Evolutionary conservation across 768 basidiomycete genomes (phyloP).

Genomic region (Pisolithus orientalis): DNA sequence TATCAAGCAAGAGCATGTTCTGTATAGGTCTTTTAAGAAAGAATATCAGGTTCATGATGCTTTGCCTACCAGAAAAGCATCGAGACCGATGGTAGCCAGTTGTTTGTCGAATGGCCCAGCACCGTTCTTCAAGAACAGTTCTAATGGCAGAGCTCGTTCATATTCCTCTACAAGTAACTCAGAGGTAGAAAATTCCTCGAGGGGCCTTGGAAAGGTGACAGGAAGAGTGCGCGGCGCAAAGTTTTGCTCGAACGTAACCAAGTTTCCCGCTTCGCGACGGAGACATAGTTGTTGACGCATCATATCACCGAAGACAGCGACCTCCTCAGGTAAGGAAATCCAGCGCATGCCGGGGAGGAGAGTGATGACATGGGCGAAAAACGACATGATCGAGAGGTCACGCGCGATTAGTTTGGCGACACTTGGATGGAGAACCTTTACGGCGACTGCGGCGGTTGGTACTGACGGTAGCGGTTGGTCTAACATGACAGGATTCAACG

Average conservation of each 20-base stretch:
- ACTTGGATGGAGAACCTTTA: constrained; percentile 91
- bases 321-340: constrained; percentile 94
- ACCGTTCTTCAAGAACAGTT: constrained; percentile 80
- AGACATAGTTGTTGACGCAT: constrained; percentile 95
- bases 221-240: constrained; percentile 75
- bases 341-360: constrained; percentile 90
- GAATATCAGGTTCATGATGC: background rate
- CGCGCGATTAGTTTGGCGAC: constrained; percentile 77
- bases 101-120: constrained; percentile 88
- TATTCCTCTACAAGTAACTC: constrained; percentile 90
- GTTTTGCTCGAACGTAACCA: constrained; percentile 79
- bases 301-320: constrained; percentile 90
- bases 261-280: constrained; percentile 83
- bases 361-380: constrained; percentile 78
- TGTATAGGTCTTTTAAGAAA: constrained; percentile 24
- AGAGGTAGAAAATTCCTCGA: constrained; percentile 72
- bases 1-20: constrained; percentile 98
- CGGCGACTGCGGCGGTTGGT: constrained; percentile 84
- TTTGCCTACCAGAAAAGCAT: constrained; percentile 82
- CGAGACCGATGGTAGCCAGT: constrained; percentile 87
- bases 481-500: constrained; percentile 44
- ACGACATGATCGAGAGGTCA: constrained; percentile 91
- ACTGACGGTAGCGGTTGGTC: constrained; percentile 60
- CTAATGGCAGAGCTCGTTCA: constrained; percentile 86
- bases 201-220: constrained; percentile 85